Evolutionary conservation across 2,329 filamentous ascomycete genomes (phyloP).

Genomic region (Aspergillus latus): DNA sequence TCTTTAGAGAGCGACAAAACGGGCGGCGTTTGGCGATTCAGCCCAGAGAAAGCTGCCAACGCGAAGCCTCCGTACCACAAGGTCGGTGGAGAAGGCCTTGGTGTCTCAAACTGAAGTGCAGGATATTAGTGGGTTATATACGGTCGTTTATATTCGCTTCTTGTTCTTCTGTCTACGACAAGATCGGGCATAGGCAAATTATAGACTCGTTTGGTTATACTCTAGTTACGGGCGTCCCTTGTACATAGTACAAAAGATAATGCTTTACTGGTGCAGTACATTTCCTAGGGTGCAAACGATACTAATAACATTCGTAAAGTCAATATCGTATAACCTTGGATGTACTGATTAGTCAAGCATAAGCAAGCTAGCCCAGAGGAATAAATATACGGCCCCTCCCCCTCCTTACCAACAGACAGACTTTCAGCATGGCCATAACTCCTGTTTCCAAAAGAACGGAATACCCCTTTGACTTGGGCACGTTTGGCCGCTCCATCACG

Average conservation of each 20-base stretch:
- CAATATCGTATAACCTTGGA: too few species aligned
- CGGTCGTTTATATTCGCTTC: not conserved
- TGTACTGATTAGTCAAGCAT: not conserved
- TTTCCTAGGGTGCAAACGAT: not conserved
- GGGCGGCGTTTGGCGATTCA: slow-evolving; percentile 69
- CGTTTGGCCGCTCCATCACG: slow-evolving; percentile 35
- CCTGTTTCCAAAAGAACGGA: not conserved
- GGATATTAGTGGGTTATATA: not conserved
- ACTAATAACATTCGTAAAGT: slow-evolving; percentile 37
- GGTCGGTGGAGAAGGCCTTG: slow-evolving; percentile 42
- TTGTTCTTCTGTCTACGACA: not conserved
- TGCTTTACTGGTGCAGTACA: not conserved
- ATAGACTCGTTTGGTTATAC: slow-evolving; percentile 7
- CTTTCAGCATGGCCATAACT: not conserved
- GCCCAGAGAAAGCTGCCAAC: slow-evolving; percentile 52
- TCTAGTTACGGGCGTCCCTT: not conserved
- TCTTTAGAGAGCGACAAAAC: slow-evolving; percentile 64
- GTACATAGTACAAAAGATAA: slow-evolving; percentile 8
- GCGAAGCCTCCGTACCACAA: slow-evolving; percentile 46
- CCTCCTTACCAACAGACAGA: not conserved
- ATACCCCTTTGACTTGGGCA: slow-evolving; percentile 32
- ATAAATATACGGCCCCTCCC: not conserved
- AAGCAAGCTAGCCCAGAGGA: too few species aligned
- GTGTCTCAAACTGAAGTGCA: slow-evolving; percentile 22
- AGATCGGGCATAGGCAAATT: slow-evolving; percentile 1